Conservation (phyloP, 2,329 filamentous ascomycete genomes). For the Diplodia seriata region DNA sequence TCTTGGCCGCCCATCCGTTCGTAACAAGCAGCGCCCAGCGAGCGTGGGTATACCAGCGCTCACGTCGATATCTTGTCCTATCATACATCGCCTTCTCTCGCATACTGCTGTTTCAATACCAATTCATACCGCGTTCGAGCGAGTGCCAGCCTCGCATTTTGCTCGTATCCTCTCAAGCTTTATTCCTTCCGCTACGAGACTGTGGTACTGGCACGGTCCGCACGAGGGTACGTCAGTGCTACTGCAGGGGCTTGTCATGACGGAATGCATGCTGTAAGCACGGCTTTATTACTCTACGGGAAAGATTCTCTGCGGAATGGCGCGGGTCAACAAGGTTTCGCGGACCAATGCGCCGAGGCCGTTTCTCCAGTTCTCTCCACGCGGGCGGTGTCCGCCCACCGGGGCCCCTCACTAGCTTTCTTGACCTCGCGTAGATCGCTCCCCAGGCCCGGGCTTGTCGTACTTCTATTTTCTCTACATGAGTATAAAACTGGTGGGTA, state of each 20-base stretch:
- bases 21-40: not conserved
- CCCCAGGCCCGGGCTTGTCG: slow-evolving; percentile 11
- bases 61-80: not conserved
- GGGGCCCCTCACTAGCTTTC: slow-evolving; percentile 26
- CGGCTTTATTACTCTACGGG: slow-evolving; percentile 14
- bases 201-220: not conserved
- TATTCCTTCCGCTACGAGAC: not conserved
- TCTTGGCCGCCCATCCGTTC: not conserved
- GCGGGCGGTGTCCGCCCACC: slow-evolving; percentile 23
- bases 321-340: slow-evolving; percentile 14
- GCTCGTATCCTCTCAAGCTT: slow-evolving; percentile 11
- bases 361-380: slow-evolving; percentile 29
- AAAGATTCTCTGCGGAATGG: slow-evolving; percentile 10
- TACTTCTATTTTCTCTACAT: slow-evolving; percentile 2
- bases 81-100: not conserved
- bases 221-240: not conserved
- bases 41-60: not conserved
- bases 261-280: not conserved
- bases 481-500: slow-evolving; percentile 21
- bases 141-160: too few species aligned
- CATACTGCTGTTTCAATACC: not conserved
- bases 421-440: slow-evolving; percentile 24
- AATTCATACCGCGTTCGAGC: not conserved
- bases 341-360: slow-evolving; percentile 24
- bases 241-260: slow-evolving; percentile 4